Conservation (phyloP, 2,329 filamentous ascomycete genomes). For the Massarina eburnea region DNA sequence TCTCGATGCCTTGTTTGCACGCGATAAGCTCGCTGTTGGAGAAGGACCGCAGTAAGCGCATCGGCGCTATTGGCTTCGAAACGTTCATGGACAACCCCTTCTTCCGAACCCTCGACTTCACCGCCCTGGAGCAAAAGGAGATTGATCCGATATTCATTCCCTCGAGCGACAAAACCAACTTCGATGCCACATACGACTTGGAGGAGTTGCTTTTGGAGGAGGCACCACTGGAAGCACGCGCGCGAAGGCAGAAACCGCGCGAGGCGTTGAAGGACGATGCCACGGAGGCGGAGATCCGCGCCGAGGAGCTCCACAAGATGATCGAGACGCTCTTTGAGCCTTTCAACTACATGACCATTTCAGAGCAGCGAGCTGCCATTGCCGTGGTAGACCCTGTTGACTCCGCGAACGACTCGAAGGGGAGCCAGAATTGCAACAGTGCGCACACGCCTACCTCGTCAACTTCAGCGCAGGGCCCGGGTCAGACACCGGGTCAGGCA, state of each 20-base stretch:
- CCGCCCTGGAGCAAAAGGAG: conserved; percentile 78
- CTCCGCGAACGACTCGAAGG: conserved; percentile 29
- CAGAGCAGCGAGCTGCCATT: conserved; percentile 63
- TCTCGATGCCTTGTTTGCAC: conserved; percentile 84
- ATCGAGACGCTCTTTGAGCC: conserved; percentile 93
- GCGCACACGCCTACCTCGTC: conserved; percentile 36
- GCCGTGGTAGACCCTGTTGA: conserved; percentile 33
- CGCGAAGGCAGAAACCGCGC: conserved; percentile 88
- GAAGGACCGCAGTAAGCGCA: conserved; percentile 74
- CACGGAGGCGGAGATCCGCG: conserved; percentile 89
- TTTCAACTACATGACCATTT: conserved; percentile 89
- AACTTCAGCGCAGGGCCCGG: conserved; percentile 34
- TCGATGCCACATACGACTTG: conserved; percentile 96
- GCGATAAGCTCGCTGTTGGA: conserved; percentile 84
- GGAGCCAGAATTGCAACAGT: conserved; percentile 39
- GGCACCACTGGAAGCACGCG: conserved; percentile 88
- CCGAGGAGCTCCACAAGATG: conserved; percentile 90
- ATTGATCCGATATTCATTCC: conserved; percentile 90
- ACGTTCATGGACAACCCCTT: conserved; percentile 87
- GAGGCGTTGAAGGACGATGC: conserved; percentile 92
- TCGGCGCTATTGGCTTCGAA: conserved; percentile 80
- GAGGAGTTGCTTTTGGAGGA: conserved; percentile 94
- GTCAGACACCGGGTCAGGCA: conserved; percentile 20
- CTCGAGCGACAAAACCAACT: conserved; percentile 97
- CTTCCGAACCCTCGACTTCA: conserved; percentile 84